A percentile compares a stretch with the other conserved stretches of the same genome.
Conservation (phyloP, 768 basidiomycete genomes). For the Mycena epipterygia region DNA sequence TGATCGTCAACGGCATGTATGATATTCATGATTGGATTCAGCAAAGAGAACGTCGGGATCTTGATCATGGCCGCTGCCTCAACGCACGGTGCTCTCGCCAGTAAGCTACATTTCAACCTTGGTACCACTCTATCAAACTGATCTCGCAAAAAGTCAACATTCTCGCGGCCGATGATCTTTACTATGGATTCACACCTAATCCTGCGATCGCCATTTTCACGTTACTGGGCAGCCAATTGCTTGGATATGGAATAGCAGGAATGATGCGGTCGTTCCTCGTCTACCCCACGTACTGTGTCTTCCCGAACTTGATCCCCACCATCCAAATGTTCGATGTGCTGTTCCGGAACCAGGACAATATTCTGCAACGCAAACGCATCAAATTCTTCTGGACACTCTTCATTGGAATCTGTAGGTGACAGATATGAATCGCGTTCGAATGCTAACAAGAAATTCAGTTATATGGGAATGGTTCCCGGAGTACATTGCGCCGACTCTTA, state of each 20-base stretch:
- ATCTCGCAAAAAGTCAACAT: constrained; percentile 48
- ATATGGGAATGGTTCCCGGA: constrained; percentile 69
- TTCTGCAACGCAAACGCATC: constrained; percentile 65
- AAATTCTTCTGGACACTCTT: constrained; percentile 71
- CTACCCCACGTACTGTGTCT: constrained; percentile 64
- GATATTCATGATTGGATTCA: constrained; percentile 24
- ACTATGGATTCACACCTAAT: constrained; percentile 50
- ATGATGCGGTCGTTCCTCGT: constrained; percentile 66
- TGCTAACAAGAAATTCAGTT: constrained; percentile 35
- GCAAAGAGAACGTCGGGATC: constrained; percentile 62
- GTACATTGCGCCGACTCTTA: constrained; percentile 56
- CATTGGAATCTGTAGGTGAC: constrained; percentile 56
- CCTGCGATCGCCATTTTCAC: constrained; percentile 46
- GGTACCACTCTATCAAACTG: too few species aligned
- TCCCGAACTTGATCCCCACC: constrained; percentile 54
- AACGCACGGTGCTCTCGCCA: constrained; percentile 56
- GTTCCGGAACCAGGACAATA: constrained; percentile 58
- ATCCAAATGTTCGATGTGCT: constrained; percentile 56
- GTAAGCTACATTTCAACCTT: constrained; percentile 14
- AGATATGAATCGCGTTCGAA: background rate
- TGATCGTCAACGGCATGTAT: background rate
- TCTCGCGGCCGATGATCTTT: constrained; percentile 59
- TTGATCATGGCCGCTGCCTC: constrained; percentile 62
- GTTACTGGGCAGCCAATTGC: constrained; percentile 44
- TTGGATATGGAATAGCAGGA: constrained; percentile 47